A percentile compares a stretch with the other conserved stretches of the same genome.
These are phyloP conservation scores for Emericellopsis atlantica DNA, from an alignment of 2,329 filamentous ascomycete genomes.

Conservation along the genomic window DNA sequence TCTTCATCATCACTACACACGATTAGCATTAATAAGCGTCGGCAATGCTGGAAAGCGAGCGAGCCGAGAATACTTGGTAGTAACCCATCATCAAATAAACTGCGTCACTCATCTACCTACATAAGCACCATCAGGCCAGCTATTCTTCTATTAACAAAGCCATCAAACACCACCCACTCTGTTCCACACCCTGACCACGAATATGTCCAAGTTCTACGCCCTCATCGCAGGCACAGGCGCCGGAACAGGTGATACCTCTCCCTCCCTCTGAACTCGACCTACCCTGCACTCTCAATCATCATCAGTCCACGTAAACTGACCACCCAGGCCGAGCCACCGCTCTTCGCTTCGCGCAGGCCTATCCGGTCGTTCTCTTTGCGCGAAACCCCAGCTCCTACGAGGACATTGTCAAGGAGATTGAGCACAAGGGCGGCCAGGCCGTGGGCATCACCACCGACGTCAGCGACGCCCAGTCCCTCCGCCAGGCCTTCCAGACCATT, in stretches of 20 bases:
- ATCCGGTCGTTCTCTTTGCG: constrained; percentile 65
- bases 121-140: too few relatives aligned
- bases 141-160: too few relatives aligned
- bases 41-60: too few relatives aligned
- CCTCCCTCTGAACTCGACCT: too few relatives aligned
- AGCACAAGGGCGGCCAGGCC: constrained; percentile 51
- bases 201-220: constrained; percentile 41
- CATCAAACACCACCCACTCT: too few relatives aligned
- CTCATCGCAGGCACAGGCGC: constrained; percentile 62
- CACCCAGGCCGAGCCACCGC: constrained; percentile 39
- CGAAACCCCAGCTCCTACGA: constrained; percentile 54
- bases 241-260: constrained; percentile 20
- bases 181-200: not conserved
- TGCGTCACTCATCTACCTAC: too few relatives aligned
- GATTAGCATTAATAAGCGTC: too few relatives aligned
- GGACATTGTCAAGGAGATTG: constrained; percentile 57
- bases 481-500: constrained; percentile 49
- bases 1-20: too few relatives aligned
- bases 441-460: constrained; percentile 50
- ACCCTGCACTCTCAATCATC: too few relatives aligned
- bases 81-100: too few relatives aligned
- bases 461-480: constrained; percentile 30
- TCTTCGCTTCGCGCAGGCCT: constrained; percentile 47
- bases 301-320: too few relatives aligned
- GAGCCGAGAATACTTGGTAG: too few relatives aligned